These are phyloP conservation scores for Tolypocladium sp. DNA, from an alignment of 2,329 filamentous ascomycete genomes.

Conservation along the genomic window DNA sequence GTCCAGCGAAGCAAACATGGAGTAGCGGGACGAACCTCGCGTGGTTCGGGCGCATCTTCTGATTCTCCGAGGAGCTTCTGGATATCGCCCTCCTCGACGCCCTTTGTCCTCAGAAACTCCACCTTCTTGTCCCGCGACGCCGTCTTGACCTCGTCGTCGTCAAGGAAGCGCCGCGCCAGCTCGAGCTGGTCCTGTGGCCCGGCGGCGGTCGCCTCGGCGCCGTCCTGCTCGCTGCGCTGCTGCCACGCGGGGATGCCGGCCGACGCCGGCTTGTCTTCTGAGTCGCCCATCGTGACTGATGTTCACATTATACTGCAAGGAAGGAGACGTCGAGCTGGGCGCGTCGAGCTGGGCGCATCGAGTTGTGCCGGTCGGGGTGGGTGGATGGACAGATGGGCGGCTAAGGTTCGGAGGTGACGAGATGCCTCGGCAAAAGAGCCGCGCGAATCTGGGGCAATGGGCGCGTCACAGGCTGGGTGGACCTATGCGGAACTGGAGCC, in stretches of 20 bases:
- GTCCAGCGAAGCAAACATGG: neutral
- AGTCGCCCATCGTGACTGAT: slow-evolving; percentile 19
- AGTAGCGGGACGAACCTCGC: slow-evolving; percentile 10
- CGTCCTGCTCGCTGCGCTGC: slow-evolving; percentile 9
- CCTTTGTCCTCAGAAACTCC: slow-evolving; percentile 70
- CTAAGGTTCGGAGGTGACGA: slow-evolving; percentile 6
- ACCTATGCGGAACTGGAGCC: neutral
- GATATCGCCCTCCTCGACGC: slow-evolving; percentile 58
- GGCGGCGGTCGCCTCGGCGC: slow-evolving; percentile 6
- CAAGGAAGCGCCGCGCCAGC: slow-evolving; percentile 66
- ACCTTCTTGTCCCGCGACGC: slow-evolving; percentile 64
- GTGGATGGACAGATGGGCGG: neutral
- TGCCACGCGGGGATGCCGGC: slow-evolving; percentile 22
- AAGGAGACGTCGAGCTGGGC: neutral
- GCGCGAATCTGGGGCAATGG: neutral
- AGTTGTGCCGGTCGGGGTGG: neutral
- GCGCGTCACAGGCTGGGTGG: neutral
- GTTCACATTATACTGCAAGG: neutral
- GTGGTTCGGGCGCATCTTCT: slow-evolving; percentile 5
- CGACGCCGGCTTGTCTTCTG: slow-evolving; percentile 14
- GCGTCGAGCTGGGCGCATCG: neutral
- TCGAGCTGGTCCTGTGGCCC: slow-evolving; percentile 29
- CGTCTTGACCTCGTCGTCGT: slow-evolving; percentile 62
- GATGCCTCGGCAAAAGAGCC: slow-evolving; percentile 5
- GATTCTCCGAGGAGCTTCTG: slow-evolving; percentile 47